Conservation (phyloP, 805 yeast species). For the Kuraishia piskuri region DNA sequence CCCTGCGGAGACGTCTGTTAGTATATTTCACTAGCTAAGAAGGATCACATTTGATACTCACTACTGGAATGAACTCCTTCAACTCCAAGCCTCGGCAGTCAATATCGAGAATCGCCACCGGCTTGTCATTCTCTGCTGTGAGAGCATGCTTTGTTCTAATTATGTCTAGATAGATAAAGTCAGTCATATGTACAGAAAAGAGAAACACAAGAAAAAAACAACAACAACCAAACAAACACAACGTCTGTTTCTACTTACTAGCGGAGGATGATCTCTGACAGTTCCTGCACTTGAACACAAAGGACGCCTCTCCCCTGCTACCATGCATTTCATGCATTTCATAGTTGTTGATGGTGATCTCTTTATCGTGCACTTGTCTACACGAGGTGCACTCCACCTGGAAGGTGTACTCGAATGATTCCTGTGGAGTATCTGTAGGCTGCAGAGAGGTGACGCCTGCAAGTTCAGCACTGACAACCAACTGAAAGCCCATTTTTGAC, state of each 20-base stretch:
- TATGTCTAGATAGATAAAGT: constrained; percentile 11
- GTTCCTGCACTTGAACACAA: constrained; percentile 65
- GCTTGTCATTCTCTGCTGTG: constrained; percentile 27
- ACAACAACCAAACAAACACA: constrained; percentile 16
- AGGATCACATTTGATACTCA: constrained; percentile 6
- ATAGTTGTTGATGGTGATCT: constrained; percentile 55
- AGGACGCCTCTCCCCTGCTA: constrained; percentile 77
- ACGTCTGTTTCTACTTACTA: constrained; percentile 4
- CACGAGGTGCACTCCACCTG: constrained; percentile 70
- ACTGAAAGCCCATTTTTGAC: background rate
- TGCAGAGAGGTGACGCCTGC: constrained; percentile 25
- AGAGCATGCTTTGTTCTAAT: constrained; percentile 16
- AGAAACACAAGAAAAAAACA: constrained; percentile 3
- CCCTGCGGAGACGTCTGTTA: constrained; percentile 28
- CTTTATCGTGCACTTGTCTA: constrained; percentile 67
- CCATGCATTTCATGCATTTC: constrained; percentile 61
- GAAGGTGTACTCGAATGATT: constrained; percentile 73
- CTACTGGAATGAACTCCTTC: constrained; percentile 53
- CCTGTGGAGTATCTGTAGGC: constrained; percentile 49
- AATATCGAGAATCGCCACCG: constrained; percentile 48
- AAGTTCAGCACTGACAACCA: constrained; percentile 23
- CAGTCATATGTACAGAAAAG: background rate
- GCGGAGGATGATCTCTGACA: constrained; percentile 35
- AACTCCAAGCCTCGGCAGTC: constrained; percentile 86
- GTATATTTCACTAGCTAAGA: constrained; percentile 1